Evolutionary conservation across 2,329 filamentous ascomycete species (phyloP), one percentile per base, ranked within the genome.

Genomic region (Davidsoniella australis): DNA sequence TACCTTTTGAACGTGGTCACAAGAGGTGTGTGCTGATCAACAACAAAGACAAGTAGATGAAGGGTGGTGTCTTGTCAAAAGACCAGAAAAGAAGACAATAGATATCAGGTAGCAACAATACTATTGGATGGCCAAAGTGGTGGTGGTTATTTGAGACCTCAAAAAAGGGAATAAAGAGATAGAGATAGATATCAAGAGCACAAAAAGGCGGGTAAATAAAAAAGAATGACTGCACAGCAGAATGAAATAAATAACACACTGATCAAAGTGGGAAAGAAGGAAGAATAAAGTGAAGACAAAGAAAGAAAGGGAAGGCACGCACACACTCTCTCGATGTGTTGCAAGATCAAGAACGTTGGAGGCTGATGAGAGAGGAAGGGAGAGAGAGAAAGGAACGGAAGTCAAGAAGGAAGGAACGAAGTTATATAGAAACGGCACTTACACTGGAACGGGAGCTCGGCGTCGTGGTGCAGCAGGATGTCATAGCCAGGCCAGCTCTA

Each of bases 281-380:
- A 5, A 23, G 20, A 23, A 23, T 4, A 23, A 23, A 48, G 37
- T 36, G 39, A 51, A 51, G 48, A 46, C 42, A 41, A 44, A 37
- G n/a, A 29, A 43, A 47, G 16, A 42, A 41, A 17, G 29, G 29
- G 33, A 51, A 46, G 29, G 40, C 26, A 45, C 29, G 41, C 17
- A 38, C 47, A 49, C 41, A 24, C 48, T 36, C 43, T 55, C 51
- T 54, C 51, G 55, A 54, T 54, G 48, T 33, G 42, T n/a, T 47
- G 52, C 50, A 46, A 46, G 41, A 56, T 51, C 56, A 47, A 29
- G 47, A 51, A 54, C 49, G 53, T 49, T 43, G 38, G 48, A 43
- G 51, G 29, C n/a, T 47, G 49, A 48, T 17, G 17, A 36, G 36
- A 45, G 36, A 45, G 41, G 48, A 41, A 51, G 24, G 46, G 50